Percentiles rank a stretch among this genome's conserved stretches.
Conservation (phyloP, 306 rosid species). For the Vigna hirtella region DNA sequence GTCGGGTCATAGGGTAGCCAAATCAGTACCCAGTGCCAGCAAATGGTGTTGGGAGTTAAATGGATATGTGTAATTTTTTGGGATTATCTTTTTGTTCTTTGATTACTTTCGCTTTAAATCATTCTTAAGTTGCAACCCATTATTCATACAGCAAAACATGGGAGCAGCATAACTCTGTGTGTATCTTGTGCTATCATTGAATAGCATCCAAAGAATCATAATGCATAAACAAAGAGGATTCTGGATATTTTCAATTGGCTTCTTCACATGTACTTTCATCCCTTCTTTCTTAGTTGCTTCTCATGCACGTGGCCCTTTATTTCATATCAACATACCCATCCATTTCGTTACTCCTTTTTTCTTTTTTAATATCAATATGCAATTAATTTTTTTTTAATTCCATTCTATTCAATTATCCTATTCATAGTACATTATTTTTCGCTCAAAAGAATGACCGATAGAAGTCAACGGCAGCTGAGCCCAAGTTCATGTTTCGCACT, state of each 20-base stretch:
- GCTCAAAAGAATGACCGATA: neutral
- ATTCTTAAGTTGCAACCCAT: slow-evolving; percentile 52
- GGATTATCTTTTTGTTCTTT: slow-evolving; percentile 26
- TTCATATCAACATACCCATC: slow-evolving; percentile 37
- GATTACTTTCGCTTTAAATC: slow-evolving; percentile 40
- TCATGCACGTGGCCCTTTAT: slow-evolving; percentile 35
- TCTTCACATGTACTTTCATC: slow-evolving; percentile 31
- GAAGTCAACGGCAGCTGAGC: neutral
- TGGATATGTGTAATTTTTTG: slow-evolving; percentile 26
- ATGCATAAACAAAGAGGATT: slow-evolving; percentile 38
- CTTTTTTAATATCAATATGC: neutral
- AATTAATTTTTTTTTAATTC: neutral
- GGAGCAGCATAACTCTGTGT: slow-evolving; percentile 40
- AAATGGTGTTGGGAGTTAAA: slow-evolving; percentile 43
- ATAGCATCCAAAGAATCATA: slow-evolving; percentile 38
- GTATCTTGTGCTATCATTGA: slow-evolving; percentile 37
- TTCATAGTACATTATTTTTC: neutral
- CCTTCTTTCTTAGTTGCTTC: slow-evolving; percentile 37
- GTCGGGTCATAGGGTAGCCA: slow-evolving; percentile 54
- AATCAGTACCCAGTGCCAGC: slow-evolving; percentile 47
- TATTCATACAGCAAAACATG: slow-evolving; percentile 57
- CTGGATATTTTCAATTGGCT: slow-evolving; percentile 31
- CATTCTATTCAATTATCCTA: too few species aligned
- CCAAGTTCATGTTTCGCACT: neutral
- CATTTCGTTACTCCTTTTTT: too few species aligned